phyloP scores from a whole-genome alignment of 352 stramenopile genomes.

The Plasmopara muralis region DNA sequence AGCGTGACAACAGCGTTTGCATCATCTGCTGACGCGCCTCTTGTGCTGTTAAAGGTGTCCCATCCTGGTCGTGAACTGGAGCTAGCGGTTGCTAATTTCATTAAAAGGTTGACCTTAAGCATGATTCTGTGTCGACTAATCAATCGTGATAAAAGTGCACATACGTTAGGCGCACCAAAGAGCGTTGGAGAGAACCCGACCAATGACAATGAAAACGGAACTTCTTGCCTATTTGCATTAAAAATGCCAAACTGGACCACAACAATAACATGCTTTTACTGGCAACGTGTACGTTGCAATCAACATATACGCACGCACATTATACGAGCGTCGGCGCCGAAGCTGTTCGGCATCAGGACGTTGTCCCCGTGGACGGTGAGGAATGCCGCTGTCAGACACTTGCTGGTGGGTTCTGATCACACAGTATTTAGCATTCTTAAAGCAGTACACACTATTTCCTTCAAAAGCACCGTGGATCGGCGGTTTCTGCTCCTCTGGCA shows the following conservation, averaged over 20 bases:
- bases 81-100: constrained; percentile 28
- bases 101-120: neutral
- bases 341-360: constrained; percentile 53
- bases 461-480: constrained; percentile 43
- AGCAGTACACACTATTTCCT: too few relatives aligned
- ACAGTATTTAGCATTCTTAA: neutral
- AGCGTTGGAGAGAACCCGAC: constrained; percentile 83
- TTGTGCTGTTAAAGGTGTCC: constrained; percentile 39
- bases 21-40: constrained; percentile 62
- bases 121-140: neutral
- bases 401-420: constrained; percentile 20
- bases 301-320: constrained; percentile 21
- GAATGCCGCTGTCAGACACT: constrained; percentile 29
- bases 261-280: constrained; percentile 1
- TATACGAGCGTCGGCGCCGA: constrained; percentile 39
- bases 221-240: constrained; percentile 28
- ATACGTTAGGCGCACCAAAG: constrained; percentile 58
- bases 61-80: constrained; percentile 37
- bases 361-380: constrained; percentile 52
- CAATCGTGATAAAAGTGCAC: neutral
- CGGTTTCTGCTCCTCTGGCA: constrained; percentile 55
- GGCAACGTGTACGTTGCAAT: neutral
- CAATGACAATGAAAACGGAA: constrained; percentile 47
- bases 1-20: constrained; percentile 62
- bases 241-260: constrained; percentile 30